phyloP scores from a whole-genome alignment of 345 rosid genomes.

The Eutrema yunnanense region DNA sequence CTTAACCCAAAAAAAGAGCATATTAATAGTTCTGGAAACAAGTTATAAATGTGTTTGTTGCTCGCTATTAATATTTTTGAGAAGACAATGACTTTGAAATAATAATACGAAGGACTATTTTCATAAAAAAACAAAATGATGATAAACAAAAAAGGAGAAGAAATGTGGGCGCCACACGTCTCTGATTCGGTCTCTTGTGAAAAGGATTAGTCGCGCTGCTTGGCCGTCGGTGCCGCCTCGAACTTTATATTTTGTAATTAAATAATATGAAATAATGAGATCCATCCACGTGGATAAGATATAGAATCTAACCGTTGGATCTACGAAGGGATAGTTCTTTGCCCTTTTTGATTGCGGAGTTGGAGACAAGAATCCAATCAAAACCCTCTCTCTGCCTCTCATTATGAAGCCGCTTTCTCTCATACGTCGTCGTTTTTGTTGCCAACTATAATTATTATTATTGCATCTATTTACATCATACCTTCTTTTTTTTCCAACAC shows the following conservation, averaged over 20 bases:
- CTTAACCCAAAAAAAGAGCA: too few relatives aligned
- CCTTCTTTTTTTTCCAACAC: not conserved
- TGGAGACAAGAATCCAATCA: constrained; percentile 27
- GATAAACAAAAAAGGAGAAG: not conserved
- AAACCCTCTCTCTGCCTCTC: constrained; percentile 24
- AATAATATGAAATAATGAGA: not conserved
- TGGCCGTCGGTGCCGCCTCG: constrained; percentile 59
- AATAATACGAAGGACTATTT: not conserved
- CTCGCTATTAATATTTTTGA: not conserved
- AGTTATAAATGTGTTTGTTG: not conserved
- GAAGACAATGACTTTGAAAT: constrained; percentile 4
- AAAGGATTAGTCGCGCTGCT: constrained; percentile 12
- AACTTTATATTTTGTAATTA: not conserved
- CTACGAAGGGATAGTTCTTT: constrained; percentile 23
- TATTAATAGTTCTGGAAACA: not conserved
- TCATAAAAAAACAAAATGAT: not conserved
- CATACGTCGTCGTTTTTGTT: constrained; percentile 13
- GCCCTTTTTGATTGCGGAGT: constrained; percentile 17
- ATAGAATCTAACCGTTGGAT: constrained; percentile 17
- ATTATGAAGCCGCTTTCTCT: constrained; percentile 32
- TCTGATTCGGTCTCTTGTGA: constrained; percentile 33
- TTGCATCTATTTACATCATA: not conserved
- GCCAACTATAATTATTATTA: not conserved
- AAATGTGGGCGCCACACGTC: constrained; percentile 23
- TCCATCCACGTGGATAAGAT: constrained; percentile 7